Conservation (phyloP, 345 rosid genomes). For the Bruguiera sexangula region DNA sequence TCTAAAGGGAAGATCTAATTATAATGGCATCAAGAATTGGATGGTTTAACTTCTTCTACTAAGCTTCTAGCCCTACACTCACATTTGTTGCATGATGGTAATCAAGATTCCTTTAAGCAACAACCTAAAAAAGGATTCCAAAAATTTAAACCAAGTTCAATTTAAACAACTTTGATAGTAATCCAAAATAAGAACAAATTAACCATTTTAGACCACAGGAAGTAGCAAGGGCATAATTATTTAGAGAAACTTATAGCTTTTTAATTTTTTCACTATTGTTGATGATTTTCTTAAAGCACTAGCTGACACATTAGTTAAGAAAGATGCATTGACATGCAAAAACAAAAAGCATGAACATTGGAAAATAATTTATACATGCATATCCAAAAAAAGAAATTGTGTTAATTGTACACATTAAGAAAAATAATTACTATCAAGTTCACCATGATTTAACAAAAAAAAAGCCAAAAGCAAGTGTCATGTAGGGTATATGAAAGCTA, state of each 20-base stretch:
- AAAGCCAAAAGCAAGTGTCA: too few relatives aligned
- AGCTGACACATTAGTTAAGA: too few relatives aligned
- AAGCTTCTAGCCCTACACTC: slow-evolving; percentile 82
- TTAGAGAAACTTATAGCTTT: not conserved
- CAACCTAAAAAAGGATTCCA: slow-evolving; percentile 50
- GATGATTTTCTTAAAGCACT: too few relatives aligned
- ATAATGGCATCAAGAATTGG: slow-evolving; percentile 91
- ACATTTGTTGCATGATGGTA: slow-evolving; percentile 80
- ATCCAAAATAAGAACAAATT: not conserved
- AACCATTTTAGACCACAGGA: not conserved
- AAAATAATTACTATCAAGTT: too few relatives aligned
- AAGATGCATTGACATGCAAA: too few relatives aligned
- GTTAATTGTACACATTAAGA: too few relatives aligned
- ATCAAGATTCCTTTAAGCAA: slow-evolving; percentile 81
- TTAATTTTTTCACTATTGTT: too few relatives aligned
- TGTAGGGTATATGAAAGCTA: too few relatives aligned
- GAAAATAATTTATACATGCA: too few relatives aligned
- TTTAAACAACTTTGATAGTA: not conserved
- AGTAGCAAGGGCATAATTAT: not conserved
- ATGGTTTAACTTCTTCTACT: slow-evolving; percentile 88
- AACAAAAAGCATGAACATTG: too few relatives aligned
- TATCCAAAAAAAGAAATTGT: too few relatives aligned
- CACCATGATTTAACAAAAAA: too few relatives aligned
- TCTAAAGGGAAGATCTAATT: slow-evolving; percentile 91
- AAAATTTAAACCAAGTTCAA: not conserved